A percentile compares a stretch with the other conserved stretches of the same genome.
Conservation (phyloP, 2,329 filamentous ascomycete species). For the Aciculosporium take region DNA sequence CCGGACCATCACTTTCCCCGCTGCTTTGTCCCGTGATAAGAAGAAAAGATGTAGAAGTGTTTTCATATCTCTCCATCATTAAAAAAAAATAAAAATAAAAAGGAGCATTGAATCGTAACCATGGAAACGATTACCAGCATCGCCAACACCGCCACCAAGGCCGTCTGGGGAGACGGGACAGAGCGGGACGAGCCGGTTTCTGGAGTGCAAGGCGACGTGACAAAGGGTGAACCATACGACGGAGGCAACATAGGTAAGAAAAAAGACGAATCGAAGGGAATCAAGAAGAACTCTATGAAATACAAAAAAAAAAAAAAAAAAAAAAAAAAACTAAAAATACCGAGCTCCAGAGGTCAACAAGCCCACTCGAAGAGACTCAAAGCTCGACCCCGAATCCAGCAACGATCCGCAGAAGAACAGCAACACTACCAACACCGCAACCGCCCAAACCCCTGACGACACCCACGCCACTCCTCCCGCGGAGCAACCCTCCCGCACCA, state of each 20-base stretch:
- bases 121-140: constrained; percentile 54
- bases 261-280: too few species aligned
- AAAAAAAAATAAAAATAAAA: not conserved
- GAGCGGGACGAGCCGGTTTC: constrained; percentile 51
- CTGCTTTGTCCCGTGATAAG: too few species aligned
- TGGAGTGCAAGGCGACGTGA: constrained; percentile 53
- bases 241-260: constrained; percentile 53
- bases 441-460: not conserved
- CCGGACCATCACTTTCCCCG: too few species aligned
- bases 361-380: not conserved
- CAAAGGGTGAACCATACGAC: constrained; percentile 60
- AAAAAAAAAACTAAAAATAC: not conserved
- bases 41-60: too few species aligned
- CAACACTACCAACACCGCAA: not conserved
- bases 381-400: not conserved
- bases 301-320: not conserved
- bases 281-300: too few species aligned
- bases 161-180: constrained; percentile 29
- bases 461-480: not conserved
- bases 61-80: too few species aligned
- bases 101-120: too few species aligned
- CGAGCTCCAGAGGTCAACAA: not conserved
- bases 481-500: constrained; percentile 6
- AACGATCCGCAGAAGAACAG: not conserved
- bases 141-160: constrained; percentile 25